Base-by-base conservation (phyloP, 306 rosid genomes). In the Hippophae tibetana region DNA sequence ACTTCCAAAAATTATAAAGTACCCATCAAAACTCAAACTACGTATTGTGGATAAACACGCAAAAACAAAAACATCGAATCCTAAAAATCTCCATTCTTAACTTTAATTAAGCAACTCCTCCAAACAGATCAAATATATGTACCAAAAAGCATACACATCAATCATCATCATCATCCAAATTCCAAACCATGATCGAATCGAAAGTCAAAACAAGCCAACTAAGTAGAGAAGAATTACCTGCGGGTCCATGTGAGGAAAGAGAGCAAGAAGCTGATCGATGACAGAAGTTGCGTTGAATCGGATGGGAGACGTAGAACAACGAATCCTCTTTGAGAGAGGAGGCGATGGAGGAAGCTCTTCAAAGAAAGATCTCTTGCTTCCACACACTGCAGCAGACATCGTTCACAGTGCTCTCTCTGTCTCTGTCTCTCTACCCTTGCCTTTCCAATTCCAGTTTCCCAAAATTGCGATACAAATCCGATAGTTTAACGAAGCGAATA, bases 311-410 rank as follows among this genome's bases (percentile, higher is more conserved):
- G 92, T 75, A 7, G 90, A 67, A 60, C 96, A 88, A 63, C 99
- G 99, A 11, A 78, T 78, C 80, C 96, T 81, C 85, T 92, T 88
- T 6, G 95, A 51, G 0, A 92, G 75, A 3, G 96, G 93, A 26
- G 96, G 96, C 13, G 96, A 88, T 10, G 95, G 84, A 54, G 93
- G 99, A 59, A 88, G 89, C 27, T 92, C 99, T 80, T 92, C 99
- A 38, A 92, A 88, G 80, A 88, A 92, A 68, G 95, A 82, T 81
- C 96, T 83, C 86, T 92, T 92, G 83, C 86, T 81, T 72, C 99
- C 99, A 64, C 99, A 85, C 84, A 92, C 99, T 14, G 89, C 95
- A 72, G 96, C 96, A 85, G 95, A 92, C 99, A 92, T 88, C 74
- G 77, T 85, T 84, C 79, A 58, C 58, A 48, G 9, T 48, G 25